A percentile compares a stretch with the other conserved stretches of the same genome.
phyloP scores from a whole-genome alignment of 2,329 filamentous ascomycete species.

The Thermoascus crustaceus region DNA sequence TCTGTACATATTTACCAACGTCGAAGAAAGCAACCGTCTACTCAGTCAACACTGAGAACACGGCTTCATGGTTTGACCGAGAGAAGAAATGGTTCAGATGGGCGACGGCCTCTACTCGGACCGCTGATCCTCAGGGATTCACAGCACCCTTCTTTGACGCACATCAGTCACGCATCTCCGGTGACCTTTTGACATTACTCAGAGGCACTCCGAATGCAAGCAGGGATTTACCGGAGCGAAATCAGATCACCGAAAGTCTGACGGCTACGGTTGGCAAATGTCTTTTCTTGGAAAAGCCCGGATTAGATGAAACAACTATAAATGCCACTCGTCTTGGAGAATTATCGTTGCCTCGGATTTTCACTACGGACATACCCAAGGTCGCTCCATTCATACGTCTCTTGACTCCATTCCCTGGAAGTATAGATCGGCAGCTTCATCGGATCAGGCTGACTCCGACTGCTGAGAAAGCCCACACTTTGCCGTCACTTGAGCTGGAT shows the following conservation, averaged over 20 bases:
- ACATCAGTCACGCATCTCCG: slow-evolving; percentile 23
- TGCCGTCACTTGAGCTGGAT: slow-evolving; percentile 30
- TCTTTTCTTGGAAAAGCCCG: slow-evolving; percentile 25
- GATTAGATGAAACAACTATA: slow-evolving; percentile 12
- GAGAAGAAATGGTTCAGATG: slow-evolving; percentile 32
- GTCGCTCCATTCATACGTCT: slow-evolving; percentile 23
- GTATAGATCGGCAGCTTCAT: slow-evolving; percentile 12
- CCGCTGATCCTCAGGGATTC: slow-evolving; percentile 10
- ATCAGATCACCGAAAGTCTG: slow-evolving; percentile 22
- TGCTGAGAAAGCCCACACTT: slow-evolving; percentile 10
- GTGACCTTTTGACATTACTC: slow-evolving; percentile 25
- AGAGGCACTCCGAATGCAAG: slow-evolving; percentile 8
- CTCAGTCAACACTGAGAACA: slow-evolving; percentile 15
- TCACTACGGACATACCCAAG: slow-evolving; percentile 27
- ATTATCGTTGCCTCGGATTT: slow-evolving; percentile 22
- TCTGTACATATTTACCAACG: slow-evolving; percentile 28
- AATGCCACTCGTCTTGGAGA: slow-evolving; percentile 25
- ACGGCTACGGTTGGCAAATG: slow-evolving; percentile 32
- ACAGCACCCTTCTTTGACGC: slow-evolving; percentile 21
- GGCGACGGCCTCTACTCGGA: slow-evolving; percentile 21
- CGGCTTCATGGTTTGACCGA: slow-evolving; percentile 23
- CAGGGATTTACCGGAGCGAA: not conserved
- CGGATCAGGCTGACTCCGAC: slow-evolving; percentile 29
- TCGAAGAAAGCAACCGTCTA: slow-evolving; percentile 20
- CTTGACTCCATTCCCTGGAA: slow-evolving; percentile 13